Conservation (phyloP, 2,329 filamentous ascomycete genomes). For the Cladophialophora bantiana region DNA sequence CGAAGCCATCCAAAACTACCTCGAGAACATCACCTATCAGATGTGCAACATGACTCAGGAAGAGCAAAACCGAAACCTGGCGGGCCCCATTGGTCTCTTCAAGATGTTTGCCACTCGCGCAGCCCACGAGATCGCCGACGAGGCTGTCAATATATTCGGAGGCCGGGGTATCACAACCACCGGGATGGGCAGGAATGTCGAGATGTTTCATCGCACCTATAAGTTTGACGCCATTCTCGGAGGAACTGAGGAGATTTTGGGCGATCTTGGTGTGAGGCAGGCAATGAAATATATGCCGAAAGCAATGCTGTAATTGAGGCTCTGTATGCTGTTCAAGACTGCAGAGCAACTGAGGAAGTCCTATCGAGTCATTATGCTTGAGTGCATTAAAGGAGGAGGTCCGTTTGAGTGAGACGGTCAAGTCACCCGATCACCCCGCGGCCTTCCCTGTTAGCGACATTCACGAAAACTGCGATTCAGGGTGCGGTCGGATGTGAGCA, state of each 20-base stretch:
- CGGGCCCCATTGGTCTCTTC: slow-evolving; percentile 73
- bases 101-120: slow-evolving; percentile 78
- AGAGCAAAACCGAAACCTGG: slow-evolving; percentile 62
- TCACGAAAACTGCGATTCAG: not conserved
- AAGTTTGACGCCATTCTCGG: slow-evolving; percentile 68
- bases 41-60: slow-evolving; percentile 63
- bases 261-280: slow-evolving; percentile 73
- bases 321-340: not conserved
- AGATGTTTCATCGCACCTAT: slow-evolving; percentile 70
- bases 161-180: slow-evolving; percentile 74
- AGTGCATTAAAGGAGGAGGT: too few relatives aligned
- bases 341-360: not conserved
- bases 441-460: not conserved
- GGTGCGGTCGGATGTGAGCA: not conserved
- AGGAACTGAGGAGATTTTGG: slow-evolving; percentile 74
- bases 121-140: slow-evolving; percentile 73
- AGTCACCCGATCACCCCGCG: too few relatives aligned
- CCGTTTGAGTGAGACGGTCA: too few relatives aligned
- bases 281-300: slow-evolving; percentile 86
- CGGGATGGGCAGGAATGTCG: slow-evolving; percentile 75
- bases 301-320: slow-evolving; percentile 66
- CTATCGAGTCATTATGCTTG: too few relatives aligned
- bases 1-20: slow-evolving; percentile 74
- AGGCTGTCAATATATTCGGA: slow-evolving; percentile 73
- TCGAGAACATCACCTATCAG: slow-evolving; percentile 47